Evolutionary conservation across 139 green algal genomes (phyloP), one percentile per base, ranked within the genome.

Genomic region (Pseudopediastrum boryanum): DNA sequence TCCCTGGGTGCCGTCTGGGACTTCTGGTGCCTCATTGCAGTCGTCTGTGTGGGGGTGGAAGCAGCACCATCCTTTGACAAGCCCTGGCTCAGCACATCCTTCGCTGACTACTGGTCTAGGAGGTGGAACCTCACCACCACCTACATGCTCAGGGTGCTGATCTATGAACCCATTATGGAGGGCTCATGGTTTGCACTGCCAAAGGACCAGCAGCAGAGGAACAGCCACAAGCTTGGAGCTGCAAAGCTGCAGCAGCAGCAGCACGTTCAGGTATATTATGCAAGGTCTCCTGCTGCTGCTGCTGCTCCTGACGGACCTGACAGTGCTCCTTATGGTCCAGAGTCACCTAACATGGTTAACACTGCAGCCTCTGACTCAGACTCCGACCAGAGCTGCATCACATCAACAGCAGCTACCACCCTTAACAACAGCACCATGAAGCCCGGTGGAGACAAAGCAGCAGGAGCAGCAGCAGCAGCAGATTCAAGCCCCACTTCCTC

Each of bases 131-230:
- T 88, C 27, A 84, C 75, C 12, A 84, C 66, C 19, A 79, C 72
- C 31, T 72, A 81, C 51, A 71, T 85, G 71, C 74, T 81, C 31
- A 73, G 85, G 4, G 81, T 80, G 43, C 54, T 87, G 64, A 68
- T 87, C 12, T 90, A 90, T 43, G 85, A 90, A 73, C 85, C 85
- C 2, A 52, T 90, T 12, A 77, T 86, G 38, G 58, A 90, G 74
- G 85, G 82, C 35, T 6, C 27, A 41, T 36, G 69, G 19, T 50
- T 76, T 25, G 42, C 75, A 48, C 51, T 29, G 46, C 51, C 52
- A 38, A 13, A n/a, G 29, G 12, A 43, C 54, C 4, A 0, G 70
- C 36, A 42, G 4, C 51, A 44, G 25, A 38, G 16, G 19, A 41
- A 38, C 74, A 25, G 21, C n/a, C 5, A 39, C 10, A 16, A 23